Conservation (phyloP, 1,284 basidiomycete species). For the Trametes sp. region DNA sequence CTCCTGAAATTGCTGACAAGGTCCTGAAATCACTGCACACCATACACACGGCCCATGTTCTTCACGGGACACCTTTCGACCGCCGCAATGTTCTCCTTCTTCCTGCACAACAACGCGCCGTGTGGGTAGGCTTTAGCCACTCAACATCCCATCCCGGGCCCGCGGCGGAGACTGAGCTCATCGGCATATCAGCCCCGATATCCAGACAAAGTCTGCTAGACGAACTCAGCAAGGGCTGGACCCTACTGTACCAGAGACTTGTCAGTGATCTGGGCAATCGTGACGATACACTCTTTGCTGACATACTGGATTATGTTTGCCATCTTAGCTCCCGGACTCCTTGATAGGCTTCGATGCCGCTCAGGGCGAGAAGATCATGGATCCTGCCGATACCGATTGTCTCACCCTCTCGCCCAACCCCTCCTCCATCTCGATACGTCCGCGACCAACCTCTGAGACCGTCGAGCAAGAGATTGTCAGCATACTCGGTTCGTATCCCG, state of each 20-base stretch:
- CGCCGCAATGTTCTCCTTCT: not conserved
- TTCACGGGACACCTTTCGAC: not conserved
- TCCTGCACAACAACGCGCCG: not conserved
- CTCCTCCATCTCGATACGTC: not conserved
- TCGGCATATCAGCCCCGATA: not conserved
- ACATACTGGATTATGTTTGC: not conserved
- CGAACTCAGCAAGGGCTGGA: not conserved
- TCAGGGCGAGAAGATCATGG: not conserved
- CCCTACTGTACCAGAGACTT: not conserved
- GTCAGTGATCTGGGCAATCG: no score
- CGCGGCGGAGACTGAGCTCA: not conserved
- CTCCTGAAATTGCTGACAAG: not conserved
- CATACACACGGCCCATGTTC: not conserved
- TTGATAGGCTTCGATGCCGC: not conserved
- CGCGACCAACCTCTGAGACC: not conserved
- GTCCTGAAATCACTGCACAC: not conserved
- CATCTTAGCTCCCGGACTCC: not conserved
- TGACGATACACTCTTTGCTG: not conserved
- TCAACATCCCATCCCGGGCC: not conserved
- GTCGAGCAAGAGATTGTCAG: not conserved
- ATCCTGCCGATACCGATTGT: not conserved
- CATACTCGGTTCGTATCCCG: not conserved
- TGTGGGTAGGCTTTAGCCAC: slow-evolving; percentile 6
- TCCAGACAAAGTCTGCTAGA: not conserved
- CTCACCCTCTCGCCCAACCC: not conserved